phyloP scores from a whole-genome alignment of 2,329 filamentous ascomycete species.

The Knoxdaviesia proteae region DNA sequence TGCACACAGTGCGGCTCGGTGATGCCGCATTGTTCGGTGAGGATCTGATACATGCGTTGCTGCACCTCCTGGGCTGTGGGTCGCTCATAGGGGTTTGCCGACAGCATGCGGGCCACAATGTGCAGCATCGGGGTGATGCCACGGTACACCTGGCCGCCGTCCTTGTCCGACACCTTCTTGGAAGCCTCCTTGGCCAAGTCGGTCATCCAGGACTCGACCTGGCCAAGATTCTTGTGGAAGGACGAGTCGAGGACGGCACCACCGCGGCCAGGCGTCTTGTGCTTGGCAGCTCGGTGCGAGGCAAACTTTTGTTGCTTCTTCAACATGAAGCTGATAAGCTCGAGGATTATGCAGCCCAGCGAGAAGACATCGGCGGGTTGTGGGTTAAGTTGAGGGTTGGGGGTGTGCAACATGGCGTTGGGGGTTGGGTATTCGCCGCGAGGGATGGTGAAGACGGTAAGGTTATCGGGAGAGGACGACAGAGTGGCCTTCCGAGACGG shows the following conservation, averaged over 20 bases:
- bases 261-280: constrained; percentile 35
- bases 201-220: constrained; percentile 48
- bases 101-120: constrained; percentile 32
- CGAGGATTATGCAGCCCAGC: constrained; percentile 50
- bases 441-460: constrained; percentile 16
- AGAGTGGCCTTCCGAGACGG: constrained; percentile 13
- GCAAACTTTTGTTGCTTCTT: constrained; percentile 47
- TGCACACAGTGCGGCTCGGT: constrained; percentile 33
- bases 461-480: constrained; percentile 15
- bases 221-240: constrained; percentile 50
- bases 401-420: constrained; percentile 14
- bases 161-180: constrained; percentile 18
- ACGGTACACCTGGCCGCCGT: constrained; percentile 23
- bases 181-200: constrained; percentile 36
- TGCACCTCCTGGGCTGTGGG: constrained; percentile 31
- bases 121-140: constrained; percentile 31
- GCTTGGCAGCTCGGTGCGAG: constrained; percentile 43
- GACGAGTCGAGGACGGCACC: constrained; percentile 46
- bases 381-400: constrained; percentile 24
- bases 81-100: constrained; percentile 27
- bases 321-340: constrained; percentile 47
- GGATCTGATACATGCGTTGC: constrained; percentile 27
- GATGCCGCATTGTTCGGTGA: constrained; percentile 25
- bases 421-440: constrained; percentile 10
- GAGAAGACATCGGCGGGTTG: constrained; percentile 52